Evolutionary conservation across 1,284 basidiomycete genomes (phyloP).

Genomic region (Prillingera fragicola): DNA sequence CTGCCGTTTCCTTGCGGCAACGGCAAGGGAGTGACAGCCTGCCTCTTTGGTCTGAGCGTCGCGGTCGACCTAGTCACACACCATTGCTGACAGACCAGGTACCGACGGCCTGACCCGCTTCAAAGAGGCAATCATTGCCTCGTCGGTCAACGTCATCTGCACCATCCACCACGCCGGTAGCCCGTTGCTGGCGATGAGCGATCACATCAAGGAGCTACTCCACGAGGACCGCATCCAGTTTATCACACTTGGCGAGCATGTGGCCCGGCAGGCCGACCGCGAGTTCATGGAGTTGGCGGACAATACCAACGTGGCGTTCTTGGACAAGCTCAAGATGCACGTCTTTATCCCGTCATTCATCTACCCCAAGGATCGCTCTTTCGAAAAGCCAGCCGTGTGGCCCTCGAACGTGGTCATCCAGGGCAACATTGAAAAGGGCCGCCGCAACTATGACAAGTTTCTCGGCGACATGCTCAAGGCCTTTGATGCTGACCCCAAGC

Average conservation of each 20-base stretch:
- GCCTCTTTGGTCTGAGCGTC: no score
- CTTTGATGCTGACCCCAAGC: conserved; percentile 1
- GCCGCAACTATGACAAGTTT: conserved; percentile 7
- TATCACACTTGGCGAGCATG: conserved; percentile 4
- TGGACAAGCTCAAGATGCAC: background rate
- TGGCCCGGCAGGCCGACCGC: conserved; percentile 5
- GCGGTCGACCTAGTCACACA: no score
- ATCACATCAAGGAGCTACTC: background rate
- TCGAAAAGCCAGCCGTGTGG: background rate
- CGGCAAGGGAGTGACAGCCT: no score
- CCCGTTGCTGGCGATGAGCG: background rate
- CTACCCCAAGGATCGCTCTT: background rate
- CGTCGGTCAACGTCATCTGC: conserved; percentile 6
- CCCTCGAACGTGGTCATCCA: conserved; percentile 8
- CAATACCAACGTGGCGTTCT: no score
- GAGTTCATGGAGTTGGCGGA: background rate
- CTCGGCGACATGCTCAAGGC: conserved; percentile 1
- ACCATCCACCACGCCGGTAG: conserved; percentile 6
- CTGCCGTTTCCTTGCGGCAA: no score
- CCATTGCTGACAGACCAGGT: conserved; percentile 1
- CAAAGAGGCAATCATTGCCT: background rate
- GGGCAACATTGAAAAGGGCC: conserved; percentile 8
- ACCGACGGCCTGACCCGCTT: background rate
- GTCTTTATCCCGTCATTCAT: conserved; percentile 1
- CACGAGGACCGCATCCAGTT: background rate